Base-by-base conservation (phyloP, 768 basidiomycete genomes). In the Baorangia bicolor region DNA sequence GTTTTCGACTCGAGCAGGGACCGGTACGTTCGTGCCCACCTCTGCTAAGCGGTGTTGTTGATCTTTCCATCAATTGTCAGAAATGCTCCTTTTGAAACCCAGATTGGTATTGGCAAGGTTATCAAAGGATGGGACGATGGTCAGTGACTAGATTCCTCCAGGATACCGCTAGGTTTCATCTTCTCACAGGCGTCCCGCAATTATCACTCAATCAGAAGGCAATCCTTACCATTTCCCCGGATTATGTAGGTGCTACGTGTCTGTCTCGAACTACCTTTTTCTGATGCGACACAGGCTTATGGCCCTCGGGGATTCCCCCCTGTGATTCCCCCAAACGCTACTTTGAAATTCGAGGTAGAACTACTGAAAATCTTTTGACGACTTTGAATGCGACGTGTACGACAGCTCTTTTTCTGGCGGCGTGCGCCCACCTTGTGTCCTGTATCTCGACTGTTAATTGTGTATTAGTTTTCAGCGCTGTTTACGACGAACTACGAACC, bases 111-210 rank as follows among this genome's bases (percentile, higher is more conserved):
- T 20, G 88, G 90, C 9, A 85, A 86, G 66, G 92, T 95, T 44
- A 94, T 95, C 74, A 87, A 79, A 66, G 90, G 92, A 30, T 94
- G 92, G 93, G 92, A 94, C 65, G 90, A 93, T 70, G 92, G 93
- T 87, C 60, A 63, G 79, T 73, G 34, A 27, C 9, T 14, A 13
- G 10, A 20, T 41, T 28, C 34, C 4, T 13, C 33, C 12, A 30
- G 9, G 23, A 31, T 28, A 7, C 16, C 12, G 13, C 42, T 9
- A 12, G 18, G 18, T 11, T 27, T 58, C 34, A 59, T 52, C 38
- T 28, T 34, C 43, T 10, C 7, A 44, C 64, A 92, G 91, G 86
- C 47, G 90, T 95, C 16, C 83, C 80, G 5, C 77, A 91, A 74
- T 74, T 94, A 58, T 90, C 90, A 12, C 34, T 90, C 31, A 90